Conservation (phyloP, 2,329 filamentous ascomycete genomes). For the Fusarium newnesense region DNA sequence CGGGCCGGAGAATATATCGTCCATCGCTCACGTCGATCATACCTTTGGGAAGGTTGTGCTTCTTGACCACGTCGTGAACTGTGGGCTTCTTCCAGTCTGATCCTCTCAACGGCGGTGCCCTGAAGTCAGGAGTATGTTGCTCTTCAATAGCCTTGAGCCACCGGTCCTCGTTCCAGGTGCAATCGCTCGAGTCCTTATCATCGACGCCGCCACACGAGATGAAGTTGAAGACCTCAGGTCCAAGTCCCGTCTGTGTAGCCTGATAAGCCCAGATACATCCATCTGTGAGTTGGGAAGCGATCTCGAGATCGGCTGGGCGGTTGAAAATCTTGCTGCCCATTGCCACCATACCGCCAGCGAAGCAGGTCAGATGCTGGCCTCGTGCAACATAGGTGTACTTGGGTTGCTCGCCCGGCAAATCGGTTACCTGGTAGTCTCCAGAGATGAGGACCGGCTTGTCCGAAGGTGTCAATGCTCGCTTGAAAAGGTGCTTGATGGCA, state of each 20-base stretch:
- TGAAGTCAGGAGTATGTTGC: slow-evolving; percentile 40
- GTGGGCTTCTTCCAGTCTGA: slow-evolving; percentile 41
- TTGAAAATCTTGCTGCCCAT: slow-evolving; percentile 69
- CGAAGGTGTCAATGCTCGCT: slow-evolving; percentile 70
- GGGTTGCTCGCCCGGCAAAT: slow-evolving; percentile 32
- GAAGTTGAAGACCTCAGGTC: slow-evolving; percentile 66
- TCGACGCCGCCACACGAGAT: slow-evolving; percentile 53
- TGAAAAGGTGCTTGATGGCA: slow-evolving; percentile 71
- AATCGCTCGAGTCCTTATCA: slow-evolving; percentile 46
- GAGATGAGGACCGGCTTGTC: slow-evolving; percentile 69
- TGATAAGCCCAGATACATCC: slow-evolving; percentile 74
- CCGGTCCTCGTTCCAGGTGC: slow-evolving; percentile 46
- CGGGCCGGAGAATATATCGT: slow-evolving; percentile 75
- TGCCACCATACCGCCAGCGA: slow-evolving; percentile 74
- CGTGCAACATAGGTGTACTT: slow-evolving; percentile 50
- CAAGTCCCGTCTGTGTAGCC: slow-evolving; percentile 66
- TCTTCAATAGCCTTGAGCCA: slow-evolving; percentile 45
- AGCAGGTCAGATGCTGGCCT: slow-evolving; percentile 70
- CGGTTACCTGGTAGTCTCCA: slow-evolving; percentile 58
- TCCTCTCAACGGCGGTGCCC: slow-evolving; percentile 32
- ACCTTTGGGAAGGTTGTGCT: slow-evolving; percentile 59
- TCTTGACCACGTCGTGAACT: slow-evolving; percentile 37
- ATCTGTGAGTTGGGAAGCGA: slow-evolving; percentile 68
- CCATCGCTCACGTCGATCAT: slow-evolving; percentile 65
- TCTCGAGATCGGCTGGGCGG: slow-evolving; percentile 63